Evolutionary conservation across 2,329 filamentous ascomycete genomes (phyloP), one percentile per base, ranked within the genome.

Genomic region (Arthrinium puccinioides): DNA sequence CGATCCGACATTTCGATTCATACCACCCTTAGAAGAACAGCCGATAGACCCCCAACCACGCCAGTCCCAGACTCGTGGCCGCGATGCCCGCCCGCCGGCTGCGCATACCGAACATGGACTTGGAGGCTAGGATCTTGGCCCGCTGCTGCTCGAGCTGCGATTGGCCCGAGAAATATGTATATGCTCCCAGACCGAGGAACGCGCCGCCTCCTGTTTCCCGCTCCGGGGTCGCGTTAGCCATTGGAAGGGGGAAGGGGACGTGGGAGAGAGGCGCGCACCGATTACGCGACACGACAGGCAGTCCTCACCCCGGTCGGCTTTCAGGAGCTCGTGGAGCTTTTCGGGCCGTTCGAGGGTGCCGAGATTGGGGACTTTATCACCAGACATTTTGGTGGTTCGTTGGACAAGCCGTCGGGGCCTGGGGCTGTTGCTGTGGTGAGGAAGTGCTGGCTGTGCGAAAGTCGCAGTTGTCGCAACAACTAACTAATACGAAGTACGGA

Each of bases 101-200:
- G 44, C 74, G 74, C 72, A 88, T 81, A 42, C 84, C 83, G 53
- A 88, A 81, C 49, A 77, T 71, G 19, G 81, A 82, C 32, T 76
- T 75, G 62, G 82, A 84, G 54, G 74, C 69, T 41, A 87, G 61
- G 44, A 89, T 86, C 42, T 65, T 60, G n/a, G 70, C 67, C 43
- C 74, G 70, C 56, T 86, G 81, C 49, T 71, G 68, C 49, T 79
- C 72, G 21, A 92, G 74, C 58, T 89, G 84, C 35, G 69, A 67
- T 60, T 80, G 82, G 40, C 86, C 86, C 4, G 82, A 84, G 43
- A 79, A 67, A 62, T 88, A 89, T 59, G 79, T 88, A 62, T 89
- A 92, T 1, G 71, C 79, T 4, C 79, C 85, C 13, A 90, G 74
- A 2, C 82, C 83, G 39, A 87, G 67, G 45, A 92, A 87, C 1